Base-by-base conservation (phyloP, 768 basidiomycete genomes). In the Suillus discolor region DNA sequence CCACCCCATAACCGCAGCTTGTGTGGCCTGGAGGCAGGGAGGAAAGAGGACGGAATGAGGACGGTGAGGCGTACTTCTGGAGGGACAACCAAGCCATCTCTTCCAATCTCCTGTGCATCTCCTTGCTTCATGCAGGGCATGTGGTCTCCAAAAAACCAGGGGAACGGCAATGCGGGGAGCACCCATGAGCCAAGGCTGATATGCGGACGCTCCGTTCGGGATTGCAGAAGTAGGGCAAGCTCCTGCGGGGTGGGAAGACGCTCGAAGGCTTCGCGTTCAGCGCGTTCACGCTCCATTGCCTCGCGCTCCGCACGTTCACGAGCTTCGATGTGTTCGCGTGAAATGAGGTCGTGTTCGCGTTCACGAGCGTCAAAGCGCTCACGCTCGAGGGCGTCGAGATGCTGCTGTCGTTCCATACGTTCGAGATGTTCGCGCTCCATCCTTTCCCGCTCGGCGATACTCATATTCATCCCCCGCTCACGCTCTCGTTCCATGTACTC, bases 1-100 rank as follows among this genome's bases (percentile, higher is more conserved):
- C 88, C 90, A 61, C 90, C 90, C 90, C 90, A 92, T 23, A 92
- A 80, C n/a, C 82, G 83, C 16, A 86, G 87, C 36, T 76, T 83
- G 6, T 74, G 66, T 15, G 89, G 89, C 61, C 84, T 82, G 57
- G 82, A 77, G 16, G 81, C 76, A 0, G 89, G 90, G 25, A 92
- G 79, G 70, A 85, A 84, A 2, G 83, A 81, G 28, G 80, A 77
- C 0, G 91, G 89, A 65, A 92, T 82, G 71, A 89, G 75, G 62
- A 91, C 79, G 1, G 87, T 85, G 36, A 84, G 74, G 12, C 76
- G 74, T 23, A 78, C 68, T 59, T 78, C 77, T 2, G 77, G 74
- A 7, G 71, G 73, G 42, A 68, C 67, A 51, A 68, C 12, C 54
- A 49, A 55, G 63, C 70, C 61, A 62, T 70, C 67, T 64, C 44